Evolutionary conservation across 2,329 filamentous ascomycete genomes (phyloP).

Genomic region (Trichoderma sp.): DNA sequence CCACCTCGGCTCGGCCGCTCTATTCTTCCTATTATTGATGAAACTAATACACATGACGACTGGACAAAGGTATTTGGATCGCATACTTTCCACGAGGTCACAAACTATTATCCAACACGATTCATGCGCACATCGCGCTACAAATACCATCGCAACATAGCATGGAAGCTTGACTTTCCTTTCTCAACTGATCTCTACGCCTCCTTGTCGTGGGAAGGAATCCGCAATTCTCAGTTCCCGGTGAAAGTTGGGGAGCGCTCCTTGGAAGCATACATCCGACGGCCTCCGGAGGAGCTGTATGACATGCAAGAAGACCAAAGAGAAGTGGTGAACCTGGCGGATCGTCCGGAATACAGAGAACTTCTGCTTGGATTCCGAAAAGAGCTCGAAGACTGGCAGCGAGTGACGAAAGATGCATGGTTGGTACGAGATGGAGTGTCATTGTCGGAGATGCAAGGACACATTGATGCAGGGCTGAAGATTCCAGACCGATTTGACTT

Average conservation of each 20-base stretch:
- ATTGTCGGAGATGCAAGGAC: slow-evolving; percentile 9
- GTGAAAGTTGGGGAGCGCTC: slow-evolving; percentile 3
- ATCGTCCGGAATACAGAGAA: neutral
- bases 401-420: slow-evolving; percentile 3
- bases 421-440: slow-evolving; percentile 1
- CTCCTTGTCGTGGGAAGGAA: slow-evolving; percentile 8
- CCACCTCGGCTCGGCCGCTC: neutral
- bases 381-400: slow-evolving; percentile 1
- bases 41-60: neutral
- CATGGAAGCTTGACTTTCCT: slow-evolving; percentile 11
- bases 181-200: slow-evolving; percentile 7
- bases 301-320: slow-evolving; percentile 1
- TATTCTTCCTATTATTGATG: slow-evolving; percentile 3
- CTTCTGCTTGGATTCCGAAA: neutral
- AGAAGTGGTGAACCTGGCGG: neutral
- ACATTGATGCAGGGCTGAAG: neutral
- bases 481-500: slow-evolving; percentile 8
- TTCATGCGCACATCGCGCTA: slow-evolving; percentile 2
- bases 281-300: slow-evolving; percentile 4
- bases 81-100: slow-evolving; percentile 4
- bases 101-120: slow-evolving; percentile 10
- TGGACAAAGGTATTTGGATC: neutral
- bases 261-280: slow-evolving; percentile 3
- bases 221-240: neutral
- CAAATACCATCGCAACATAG: slow-evolving; percentile 14